Evolutionary conservation across 345 rosid genomes (phyloP).

Genomic region (Camelina laxa): DNA sequence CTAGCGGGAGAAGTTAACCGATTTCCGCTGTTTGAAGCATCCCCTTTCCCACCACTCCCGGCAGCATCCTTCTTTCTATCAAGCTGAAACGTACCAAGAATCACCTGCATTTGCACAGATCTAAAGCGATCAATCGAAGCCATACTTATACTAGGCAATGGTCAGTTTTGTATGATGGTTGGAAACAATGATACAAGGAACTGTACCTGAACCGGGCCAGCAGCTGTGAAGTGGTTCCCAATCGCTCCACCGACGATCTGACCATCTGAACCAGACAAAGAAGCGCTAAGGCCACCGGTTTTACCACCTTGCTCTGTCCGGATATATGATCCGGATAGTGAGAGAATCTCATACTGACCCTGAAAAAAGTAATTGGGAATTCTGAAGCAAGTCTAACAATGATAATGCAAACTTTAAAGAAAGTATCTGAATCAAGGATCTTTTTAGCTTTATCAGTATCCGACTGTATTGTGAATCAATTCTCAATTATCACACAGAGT

Average conservation of each 20-base stretch:
- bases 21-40: conserved; percentile 53
- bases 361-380: conserved; percentile 36
- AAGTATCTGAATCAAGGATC: neutral
- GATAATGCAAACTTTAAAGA: conserved; percentile 25
- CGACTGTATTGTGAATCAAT: neutral
- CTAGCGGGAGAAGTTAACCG: conserved; percentile 56
- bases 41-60: conserved; percentile 50
- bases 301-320: conserved; percentile 80
- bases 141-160: conserved; percentile 3
- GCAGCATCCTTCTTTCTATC: conserved; percentile 57
- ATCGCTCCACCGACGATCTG: conserved; percentile 89
- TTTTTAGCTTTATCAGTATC: conserved; percentile 8
- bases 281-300: conserved; percentile 82
- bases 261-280: conserved; percentile 69
- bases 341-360: conserved; percentile 90
- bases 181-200: conserved; percentile 16
- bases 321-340: conserved; percentile 85
- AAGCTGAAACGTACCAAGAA: conserved; percentile 71
- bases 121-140: neutral
- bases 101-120: conserved; percentile 54
- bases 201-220: conserved; percentile 90
- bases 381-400: conserved; percentile 21
- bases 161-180: conserved; percentile 1
- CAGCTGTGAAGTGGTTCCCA: conserved; percentile 82
- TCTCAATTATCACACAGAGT: neutral